A percentile compares a stretch with the other conserved stretches of the same genome.
Conservation (phyloP, 148 eudicot species). For the Gaultheria prostrata region DNA sequence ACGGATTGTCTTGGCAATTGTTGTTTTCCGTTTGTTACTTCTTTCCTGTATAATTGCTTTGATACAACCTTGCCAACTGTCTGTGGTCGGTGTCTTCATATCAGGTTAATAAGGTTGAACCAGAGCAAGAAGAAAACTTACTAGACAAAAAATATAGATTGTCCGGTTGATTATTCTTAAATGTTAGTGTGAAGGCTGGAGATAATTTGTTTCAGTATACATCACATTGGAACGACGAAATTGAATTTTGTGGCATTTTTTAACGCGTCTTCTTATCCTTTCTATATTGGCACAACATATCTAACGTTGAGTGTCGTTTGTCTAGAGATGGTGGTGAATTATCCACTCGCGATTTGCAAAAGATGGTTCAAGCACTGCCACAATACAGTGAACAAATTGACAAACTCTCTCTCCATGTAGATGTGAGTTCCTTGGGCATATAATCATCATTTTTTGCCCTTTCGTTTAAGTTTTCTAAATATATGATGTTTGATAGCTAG, state of each 20-base stretch:
- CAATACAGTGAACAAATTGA: conserved; percentile 95
- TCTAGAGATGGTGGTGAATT: conserved; percentile 67
- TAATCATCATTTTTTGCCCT: background rate
- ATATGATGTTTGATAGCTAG: background rate
- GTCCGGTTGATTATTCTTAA: background rate
- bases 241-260: background rate
- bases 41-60: background rate
- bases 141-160: too few species aligned
- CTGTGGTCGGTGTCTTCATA: background rate
- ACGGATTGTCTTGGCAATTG: background rate
- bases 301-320: conserved; percentile 16
- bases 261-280: background rate
- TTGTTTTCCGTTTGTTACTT: background rate
- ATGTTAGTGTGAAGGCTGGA: background rate
- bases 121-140: background rate
- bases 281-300: background rate
- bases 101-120: background rate
- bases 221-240: background rate
- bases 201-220: background rate
- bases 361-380: conserved; percentile 91
- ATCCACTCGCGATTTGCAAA: conserved; percentile 92
- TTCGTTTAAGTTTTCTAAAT: background rate
- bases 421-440: conserved; percentile 54
- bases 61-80: background rate
- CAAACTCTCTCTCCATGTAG: conserved; percentile 89